Percentiles rank a stretch among this genome's conserved stretches.
phyloP scores from a whole-genome alignment of 129 eudicot genomes.

The Pulicaria dysenterica region DNA sequence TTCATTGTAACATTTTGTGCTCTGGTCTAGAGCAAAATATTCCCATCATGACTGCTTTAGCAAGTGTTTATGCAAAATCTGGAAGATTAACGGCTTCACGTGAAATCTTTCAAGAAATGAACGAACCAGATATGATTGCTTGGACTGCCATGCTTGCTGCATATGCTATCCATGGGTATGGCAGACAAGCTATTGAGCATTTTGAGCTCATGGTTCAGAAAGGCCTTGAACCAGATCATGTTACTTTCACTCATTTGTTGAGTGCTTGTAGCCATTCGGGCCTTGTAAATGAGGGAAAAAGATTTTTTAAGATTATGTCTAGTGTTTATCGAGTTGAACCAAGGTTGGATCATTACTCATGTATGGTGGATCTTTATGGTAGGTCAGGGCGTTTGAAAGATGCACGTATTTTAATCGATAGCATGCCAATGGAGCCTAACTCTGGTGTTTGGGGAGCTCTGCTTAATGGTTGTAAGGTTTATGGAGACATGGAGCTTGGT shows the following conservation, averaged over 20 bases:
- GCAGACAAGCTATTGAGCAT: conserved; percentile 43
- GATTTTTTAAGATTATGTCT: conserved; percentile 40
- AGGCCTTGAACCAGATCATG: conserved; percentile 58
- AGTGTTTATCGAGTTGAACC: conserved; percentile 42
- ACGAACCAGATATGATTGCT: conserved; percentile 47
- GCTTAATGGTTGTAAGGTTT: conserved; percentile 54
- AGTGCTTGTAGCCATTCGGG: conserved; percentile 66
- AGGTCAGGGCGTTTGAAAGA: conserved; percentile 47
- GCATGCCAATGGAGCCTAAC: conserved; percentile 64
- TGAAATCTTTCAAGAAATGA: conserved; percentile 39
- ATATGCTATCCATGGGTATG: conserved; percentile 54
- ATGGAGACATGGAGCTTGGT: conserved; percentile 46
- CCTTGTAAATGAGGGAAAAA: conserved; percentile 51
- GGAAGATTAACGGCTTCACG: conserved; percentile 42
- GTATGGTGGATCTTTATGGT: conserved; percentile 59
- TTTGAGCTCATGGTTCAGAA: conserved; percentile 44
- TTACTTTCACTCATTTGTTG: conserved; percentile 58
- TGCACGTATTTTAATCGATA: conserved; percentile 37
- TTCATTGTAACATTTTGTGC: conserved; percentile 43
- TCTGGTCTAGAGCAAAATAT: conserved; percentile 38
- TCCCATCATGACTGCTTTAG: conserved; percentile 35
- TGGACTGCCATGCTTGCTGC: conserved; percentile 57
- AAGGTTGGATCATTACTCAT: conserved; percentile 56
- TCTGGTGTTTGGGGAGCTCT: conserved; percentile 64
- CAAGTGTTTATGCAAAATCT: conserved; percentile 43